A percentile compares a stretch with the other conserved stretches of the same genome.
These are phyloP conservation scores for Anisodus acutangulus DNA, from an alignment of 257 asterid genomes.

Conservation along the genomic window DNA sequence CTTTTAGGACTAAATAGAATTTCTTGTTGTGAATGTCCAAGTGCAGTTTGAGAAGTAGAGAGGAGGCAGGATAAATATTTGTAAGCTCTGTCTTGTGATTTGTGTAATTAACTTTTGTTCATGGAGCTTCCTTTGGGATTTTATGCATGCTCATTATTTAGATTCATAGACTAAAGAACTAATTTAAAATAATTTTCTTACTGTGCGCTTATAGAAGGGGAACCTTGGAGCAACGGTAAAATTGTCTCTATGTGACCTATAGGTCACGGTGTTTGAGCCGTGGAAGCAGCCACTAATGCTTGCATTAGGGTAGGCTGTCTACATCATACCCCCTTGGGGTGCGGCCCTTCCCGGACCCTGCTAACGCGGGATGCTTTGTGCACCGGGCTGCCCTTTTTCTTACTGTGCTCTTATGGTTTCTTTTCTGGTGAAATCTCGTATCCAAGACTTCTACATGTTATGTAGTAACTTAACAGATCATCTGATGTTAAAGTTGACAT, in stretches of 20 bases:
- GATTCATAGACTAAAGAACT: neutral
- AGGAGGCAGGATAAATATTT: neutral
- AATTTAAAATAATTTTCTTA: neutral
- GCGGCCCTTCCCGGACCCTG: too few species aligned
- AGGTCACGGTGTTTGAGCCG: too few species aligned
- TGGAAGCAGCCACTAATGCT: too few species aligned
- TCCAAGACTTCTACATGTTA: neutral
- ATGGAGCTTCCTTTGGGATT: neutral
- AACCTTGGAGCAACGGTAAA: too few species aligned
- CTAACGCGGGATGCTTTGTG: too few species aligned
- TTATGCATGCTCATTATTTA: neutral
- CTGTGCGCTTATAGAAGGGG: neutral
- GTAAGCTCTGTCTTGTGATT: conserved; percentile 9
- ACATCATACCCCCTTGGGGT: too few species aligned
- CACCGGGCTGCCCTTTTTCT: too few species aligned
- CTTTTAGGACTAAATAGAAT: neutral
- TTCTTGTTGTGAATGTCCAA: neutral
- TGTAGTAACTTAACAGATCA: neutral
- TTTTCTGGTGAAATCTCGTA: conserved; percentile 8
- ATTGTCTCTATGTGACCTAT: too few species aligned
- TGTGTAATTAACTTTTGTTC: neutral
- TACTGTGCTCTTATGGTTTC: neutral
- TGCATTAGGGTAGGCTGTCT: too few species aligned
- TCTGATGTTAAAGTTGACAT: conserved; percentile 16
- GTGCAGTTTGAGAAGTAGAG: conserved; percentile 19